Percentiles rank a stretch among this genome's conserved stretches.
These are phyloP conservation scores for Diplodia seriata DNA, from an alignment of 2,329 filamentous ascomycete species.

Conservation along the genomic window DNA sequence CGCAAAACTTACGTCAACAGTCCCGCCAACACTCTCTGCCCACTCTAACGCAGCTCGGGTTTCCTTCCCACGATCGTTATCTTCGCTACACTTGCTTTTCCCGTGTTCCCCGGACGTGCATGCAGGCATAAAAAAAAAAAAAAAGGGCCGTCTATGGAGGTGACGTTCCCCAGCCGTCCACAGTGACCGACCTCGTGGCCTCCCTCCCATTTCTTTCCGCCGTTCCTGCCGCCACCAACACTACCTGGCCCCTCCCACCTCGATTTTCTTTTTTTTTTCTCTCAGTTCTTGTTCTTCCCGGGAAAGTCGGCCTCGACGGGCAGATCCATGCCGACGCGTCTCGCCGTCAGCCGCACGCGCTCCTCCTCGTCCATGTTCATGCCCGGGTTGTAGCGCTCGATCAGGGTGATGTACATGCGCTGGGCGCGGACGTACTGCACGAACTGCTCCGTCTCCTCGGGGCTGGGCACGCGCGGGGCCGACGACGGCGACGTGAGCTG, in stretches of 20 bases:
- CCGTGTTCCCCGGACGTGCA: background rate
- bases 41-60: background rate
- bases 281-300: slow-evolving; percentile 7
- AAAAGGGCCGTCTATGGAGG: background rate
- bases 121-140: background rate
- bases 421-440: slow-evolving; percentile 84
- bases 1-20: slow-evolving; percentile 19
- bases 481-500: slow-evolving; percentile 56
- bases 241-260: background rate
- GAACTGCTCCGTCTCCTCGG: slow-evolving; percentile 75
- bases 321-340: slow-evolving; percentile 89
- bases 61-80: background rate
- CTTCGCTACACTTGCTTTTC: background rate
- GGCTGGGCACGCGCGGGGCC: slow-evolving; percentile 29
- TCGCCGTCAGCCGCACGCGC: slow-evolving; percentile 79
- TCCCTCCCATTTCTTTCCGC: background rate
- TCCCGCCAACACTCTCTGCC: background rate
- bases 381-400: slow-evolving; percentile 94
- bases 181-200: no score
- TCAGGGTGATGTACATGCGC: slow-evolving; percentile 76
- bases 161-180: background rate
- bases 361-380: slow-evolving; percentile 88
- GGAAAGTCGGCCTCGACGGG: slow-evolving; percentile 53
- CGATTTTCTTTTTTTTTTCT: background rate
- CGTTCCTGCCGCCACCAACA: background rate